Evolutionary conservation across 768 basidiomycete species (phyloP), one percentile per base, ranked within the genome.

Genomic region (Trametes elegans): DNA sequence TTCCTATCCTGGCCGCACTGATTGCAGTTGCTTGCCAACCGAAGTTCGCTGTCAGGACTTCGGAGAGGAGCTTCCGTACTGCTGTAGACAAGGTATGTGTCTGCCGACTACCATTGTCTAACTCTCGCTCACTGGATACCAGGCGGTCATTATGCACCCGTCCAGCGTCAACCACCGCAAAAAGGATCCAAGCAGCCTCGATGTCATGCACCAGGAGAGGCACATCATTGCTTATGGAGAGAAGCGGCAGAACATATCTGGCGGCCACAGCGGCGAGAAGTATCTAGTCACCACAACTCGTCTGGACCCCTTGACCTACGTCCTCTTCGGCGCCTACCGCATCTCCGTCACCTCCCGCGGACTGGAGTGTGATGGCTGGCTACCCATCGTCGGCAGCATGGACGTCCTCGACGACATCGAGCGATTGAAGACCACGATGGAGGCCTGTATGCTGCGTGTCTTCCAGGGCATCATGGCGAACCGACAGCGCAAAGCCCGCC

Each of bases 251-350:
- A 94, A 93, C 62, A 74, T 88, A 32, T 80, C 82, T 19, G 70
- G 66, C 11, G 74, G 74, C 9, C 70, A 76, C 23, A 63, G 61
- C 32, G 62, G 85, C 3, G 82, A 85, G 63, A 92, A 81, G 45
- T 87, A 79, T 68, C 76, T 96, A 19, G 80, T 93, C 44, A 84
- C 79, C 29, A 93, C 92, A 11, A 94, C 92, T 0, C 84, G 85
- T 40, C 73, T 98, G 23, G 93, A 96, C 66, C 89, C 90, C 8
- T 76, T 98, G 77, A 87, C 87, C 5, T 96, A 94, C 68, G 78
- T 96, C 69, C 77, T 98, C 10, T 96, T 98, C 63, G 95, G 94
- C 6, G 93, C 93, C 0, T 84, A 91, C 68, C 80, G 85, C 45
- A 78, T 94, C 27, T 72, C 81, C 56, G 83, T 88, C 36, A 81